Percentiles rank a stretch among this genome's conserved stretches.
These are phyloP conservation scores for grape (Vitis vinifera) DNA, from an alignment of 164 flowering plant species.

Conservation along the genomic window ASM3070453v1 NC_081819.1:9114501-9115000, in stretches of 20 bases:
- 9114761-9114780: constrained; percentile 68
- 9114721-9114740: constrained; percentile 80
- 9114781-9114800: constrained; percentile 70
- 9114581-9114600: too few species aligned
- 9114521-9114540: too few species aligned
- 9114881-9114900: too few species aligned
- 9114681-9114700: constrained; percentile 99
- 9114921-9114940: too few species aligned
- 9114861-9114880: constrained; percentile 48
- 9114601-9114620: too few species aligned
- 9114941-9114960: too few species aligned
- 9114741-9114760: constrained; percentile 94
- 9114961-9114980: too few species aligned
- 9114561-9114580: too few species aligned
- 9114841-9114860: constrained; percentile 99
- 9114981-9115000: too few species aligned
- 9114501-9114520: too few species aligned
- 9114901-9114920: too few species aligned
- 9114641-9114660: constrained; percentile 93
- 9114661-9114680: constrained; percentile 98
- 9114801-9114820: constrained; percentile 98
- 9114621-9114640: constrained; percentile 59
- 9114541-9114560: too few species aligned
- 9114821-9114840: constrained; percentile 98
- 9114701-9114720: constrained; percentile 92